Base-by-base conservation (phyloP, 495 filamentous ascomycete genomes). In the Annulohypoxylon maeteangense region DNA sequence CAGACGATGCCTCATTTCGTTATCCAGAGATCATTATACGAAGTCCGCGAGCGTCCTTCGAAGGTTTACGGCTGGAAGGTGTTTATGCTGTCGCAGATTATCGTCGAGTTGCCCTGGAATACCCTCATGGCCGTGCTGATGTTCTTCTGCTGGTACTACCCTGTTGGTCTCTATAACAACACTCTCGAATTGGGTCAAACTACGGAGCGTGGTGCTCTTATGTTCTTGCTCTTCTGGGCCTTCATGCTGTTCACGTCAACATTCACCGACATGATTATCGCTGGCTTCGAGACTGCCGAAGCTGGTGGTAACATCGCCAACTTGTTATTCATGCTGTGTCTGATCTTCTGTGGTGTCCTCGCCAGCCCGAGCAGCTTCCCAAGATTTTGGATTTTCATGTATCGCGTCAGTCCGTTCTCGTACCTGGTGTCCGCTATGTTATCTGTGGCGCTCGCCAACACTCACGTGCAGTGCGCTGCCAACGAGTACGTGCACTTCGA, bases 1-100 rank as follows among this genome's bases (percentile, higher is more conserved):
- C 93, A 96, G 75, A 93, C 91, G 68, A 95, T 96, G 90, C 93
- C 93, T 0, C 85, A 91, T 72, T 94, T 96, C 75, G 87, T 92
- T 55, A 86, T 87, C 10, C 91, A 95, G 75, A 89, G 94, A 53
- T 82, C 87, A 0, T 81, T 97, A 0, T 98, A 94, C 78, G 94
- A 97, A 76, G 90, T 89, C 11, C 91, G 93, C 18, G 94, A 97
- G 78, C 89, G 92, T 3, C 93, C 91, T 0, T 91, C 91, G 53
- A 94, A 94, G 77, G 88, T 90, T 2, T 97, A 96, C 77, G 86
- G 88, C 22, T 96, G 93, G 89, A 84, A 90, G 75, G 89, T 90
- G 27, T 95, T 97, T 77, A 91, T 95, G 85, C 79, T 93, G 51
- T 90, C 89, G 20, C 90, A 92, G 78, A 90, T 93, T 66, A 80